These are phyloP conservation scores for Clarireedia sp. DNA, from an alignment of 2,329 filamentous ascomycete species.

Conservation along the genomic window DNA sequence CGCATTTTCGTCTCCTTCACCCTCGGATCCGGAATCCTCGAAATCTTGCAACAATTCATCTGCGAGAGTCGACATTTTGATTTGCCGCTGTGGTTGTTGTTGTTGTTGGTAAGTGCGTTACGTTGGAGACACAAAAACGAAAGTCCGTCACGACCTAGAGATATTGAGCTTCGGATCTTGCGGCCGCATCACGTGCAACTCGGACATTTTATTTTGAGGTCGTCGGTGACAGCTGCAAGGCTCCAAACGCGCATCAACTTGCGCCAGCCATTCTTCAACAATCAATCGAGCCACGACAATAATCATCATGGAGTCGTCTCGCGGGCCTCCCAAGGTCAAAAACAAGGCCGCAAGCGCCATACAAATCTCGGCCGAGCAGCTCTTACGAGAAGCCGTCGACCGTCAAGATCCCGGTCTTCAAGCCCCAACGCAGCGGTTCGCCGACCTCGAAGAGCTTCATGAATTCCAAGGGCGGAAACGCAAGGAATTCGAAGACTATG, in stretches of 20 bases:
- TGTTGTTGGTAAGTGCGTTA: not conserved
- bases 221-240: constrained; percentile 1
- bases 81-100: constrained; percentile 2
- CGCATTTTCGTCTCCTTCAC: constrained; percentile 51
- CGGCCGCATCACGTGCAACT: constrained; percentile 9
- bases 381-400: constrained; percentile 94
- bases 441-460: constrained; percentile 94
- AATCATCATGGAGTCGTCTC: constrained; percentile 72
- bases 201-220: not conserved
- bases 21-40: constrained; percentile 75
- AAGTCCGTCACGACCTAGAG: not conserved
- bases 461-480: constrained; percentile 94
- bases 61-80: constrained; percentile 75
- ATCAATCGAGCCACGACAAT: not conserved
- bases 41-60: constrained; percentile 92
- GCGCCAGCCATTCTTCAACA: constrained; percentile 3
- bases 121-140: not conserved
- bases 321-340: constrained; percentile 92
- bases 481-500: constrained; percentile 97
- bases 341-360: constrained; percentile 92
- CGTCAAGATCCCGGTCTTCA: constrained; percentile 83
- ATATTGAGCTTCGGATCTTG: not conserved
- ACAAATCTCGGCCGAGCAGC: constrained; percentile 93
- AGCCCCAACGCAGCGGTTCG: constrained; percentile 88
- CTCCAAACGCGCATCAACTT: not conserved